A percentile compares a stretch with the other conserved stretches of the same genome.
These are phyloP conservation scores for Funneliformis mosseae DNA, from an alignment of 192 early-diverging fungal species.

Conservation along the genomic window DNA sequence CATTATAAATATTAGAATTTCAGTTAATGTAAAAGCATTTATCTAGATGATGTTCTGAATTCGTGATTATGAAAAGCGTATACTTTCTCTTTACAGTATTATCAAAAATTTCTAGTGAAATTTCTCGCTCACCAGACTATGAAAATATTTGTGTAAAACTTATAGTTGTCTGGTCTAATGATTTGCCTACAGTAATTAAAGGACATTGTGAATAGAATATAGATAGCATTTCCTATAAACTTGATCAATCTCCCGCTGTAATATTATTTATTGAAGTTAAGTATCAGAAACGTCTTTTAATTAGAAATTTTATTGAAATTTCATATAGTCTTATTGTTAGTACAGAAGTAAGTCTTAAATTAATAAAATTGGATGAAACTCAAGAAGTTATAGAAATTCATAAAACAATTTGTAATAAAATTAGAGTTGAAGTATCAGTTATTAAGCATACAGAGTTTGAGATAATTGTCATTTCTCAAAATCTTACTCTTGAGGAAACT, in stretches of 20 bases:
- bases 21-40: constrained; percentile 31
- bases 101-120: constrained; percentile 1
- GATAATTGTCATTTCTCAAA: constrained; percentile 19
- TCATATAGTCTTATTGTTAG: too few species aligned
- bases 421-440: too few species aligned
- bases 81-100: constrained; percentile 24
- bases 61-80: constrained; percentile 16
- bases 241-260: constrained; percentile 14
- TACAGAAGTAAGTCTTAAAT: too few species aligned
- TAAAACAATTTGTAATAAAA: too few species aligned
- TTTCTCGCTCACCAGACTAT: constrained; percentile 15
- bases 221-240: constrained; percentile 22
- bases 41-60: constrained; percentile 19
- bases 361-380: too few species aligned
- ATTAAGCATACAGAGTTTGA: constrained; percentile 19
- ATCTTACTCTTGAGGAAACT: constrained; percentile 20
- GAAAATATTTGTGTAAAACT: constrained; percentile 21
- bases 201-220: constrained; percentile 19
- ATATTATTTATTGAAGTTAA: constrained; percentile 23
- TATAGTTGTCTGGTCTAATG: constrained; percentile 15
- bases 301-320: too few species aligned
- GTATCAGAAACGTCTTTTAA: too few species aligned
- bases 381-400: constrained; percentile 20
- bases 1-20: not conserved
- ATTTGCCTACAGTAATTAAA: constrained; percentile 18